Conservation (phyloP, 805 yeast genomes). For the Candida peoriensis region DNA sequence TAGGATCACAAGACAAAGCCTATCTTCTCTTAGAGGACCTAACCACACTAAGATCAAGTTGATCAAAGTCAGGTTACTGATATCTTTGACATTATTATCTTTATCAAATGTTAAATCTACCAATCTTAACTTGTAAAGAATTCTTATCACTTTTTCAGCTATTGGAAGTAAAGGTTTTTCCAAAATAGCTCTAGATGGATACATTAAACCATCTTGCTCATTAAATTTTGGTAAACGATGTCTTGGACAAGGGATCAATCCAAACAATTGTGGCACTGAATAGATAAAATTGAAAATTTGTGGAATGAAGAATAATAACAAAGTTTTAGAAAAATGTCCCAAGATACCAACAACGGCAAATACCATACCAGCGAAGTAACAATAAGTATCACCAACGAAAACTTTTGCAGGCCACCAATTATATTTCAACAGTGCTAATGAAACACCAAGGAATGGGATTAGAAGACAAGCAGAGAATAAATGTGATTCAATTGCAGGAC, state of each 20-base stretch:
- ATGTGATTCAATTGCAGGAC: conserved; percentile 74
- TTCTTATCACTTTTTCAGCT: conserved; percentile 33
- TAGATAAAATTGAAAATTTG: conserved; percentile 88
- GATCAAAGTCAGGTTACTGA: conserved; percentile 74
- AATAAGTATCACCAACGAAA: conserved; percentile 97
- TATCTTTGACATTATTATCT: conserved; percentile 20
- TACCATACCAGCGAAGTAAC: conserved; percentile 98
- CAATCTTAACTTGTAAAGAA: conserved; percentile 46
- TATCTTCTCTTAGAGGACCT: conserved; percentile 88
- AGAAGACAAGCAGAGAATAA: conserved; percentile 72
- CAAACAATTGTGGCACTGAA: conserved; percentile 88
- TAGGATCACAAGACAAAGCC: conserved; percentile 56
- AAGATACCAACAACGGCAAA: conserved; percentile 94
- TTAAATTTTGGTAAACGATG: conserved; percentile 86
- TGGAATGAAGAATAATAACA: conserved; percentile 80
- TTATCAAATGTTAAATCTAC: conserved; percentile 37
- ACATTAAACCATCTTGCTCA: conserved; percentile 60
- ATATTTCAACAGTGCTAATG: conserved; percentile 65
- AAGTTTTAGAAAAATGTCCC: conserved; percentile 94
- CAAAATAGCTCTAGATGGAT: conserved; percentile 59
- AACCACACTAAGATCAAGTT: conserved; percentile 78
- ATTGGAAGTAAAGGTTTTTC: conserved; percentile 29
- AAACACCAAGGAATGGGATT: conserved; percentile 83
- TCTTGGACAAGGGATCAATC: conserved; percentile 88
- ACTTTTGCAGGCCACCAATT: conserved; percentile 92